A percentile compares a stretch with the other conserved stretches of the same genome.
phyloP scores from a whole-genome alignment of 495 filamentous ascomycete genomes.

The Glonium stellatum region DNA sequence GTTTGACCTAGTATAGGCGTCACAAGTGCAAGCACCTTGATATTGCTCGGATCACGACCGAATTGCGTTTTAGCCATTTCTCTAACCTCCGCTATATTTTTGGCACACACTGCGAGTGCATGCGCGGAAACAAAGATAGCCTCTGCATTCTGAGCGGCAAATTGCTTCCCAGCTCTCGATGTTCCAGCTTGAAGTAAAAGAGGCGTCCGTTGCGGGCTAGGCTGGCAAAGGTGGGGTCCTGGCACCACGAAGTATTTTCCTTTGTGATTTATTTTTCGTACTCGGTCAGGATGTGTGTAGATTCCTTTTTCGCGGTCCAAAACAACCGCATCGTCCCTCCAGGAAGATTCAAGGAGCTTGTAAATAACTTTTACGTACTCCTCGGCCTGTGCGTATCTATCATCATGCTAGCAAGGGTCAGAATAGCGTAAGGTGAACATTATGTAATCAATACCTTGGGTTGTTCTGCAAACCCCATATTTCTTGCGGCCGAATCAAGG shows the following conservation, averaged over 20 bases:
- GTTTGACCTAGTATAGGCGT: constrained; percentile 48
- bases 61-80: constrained; percentile 37
- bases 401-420: constrained; percentile 5
- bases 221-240: constrained; percentile 57
- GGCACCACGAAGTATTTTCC: constrained; percentile 62
- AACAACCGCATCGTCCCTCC: constrained; percentile 59
- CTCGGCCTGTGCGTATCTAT: constrained; percentile 53
- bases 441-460: constrained; percentile 20
- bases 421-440: not conserved
- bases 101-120: constrained; percentile 3
- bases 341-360: constrained; percentile 63
- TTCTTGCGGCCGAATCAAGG: constrained; percentile 58
- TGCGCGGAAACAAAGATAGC: constrained; percentile 40
- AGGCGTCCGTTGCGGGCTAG: constrained; percentile 56
- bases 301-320: constrained; percentile 48
- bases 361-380: constrained; percentile 65
- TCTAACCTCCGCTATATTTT: constrained; percentile 43
- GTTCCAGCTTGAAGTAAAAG: constrained; percentile 60
- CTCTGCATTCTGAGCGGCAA: constrained; percentile 57
- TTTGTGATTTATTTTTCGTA: constrained; percentile 58
- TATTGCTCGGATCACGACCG: constrained; percentile 43
- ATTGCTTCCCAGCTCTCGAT: constrained; percentile 49
- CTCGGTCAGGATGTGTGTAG: constrained; percentile 53
- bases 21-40: constrained; percentile 50
- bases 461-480: constrained; percentile 51